These are phyloP conservation scores for Termitomyces sp. DNA, from an alignment of 768 basidiomycete species.

Conservation along the genomic window DNA sequence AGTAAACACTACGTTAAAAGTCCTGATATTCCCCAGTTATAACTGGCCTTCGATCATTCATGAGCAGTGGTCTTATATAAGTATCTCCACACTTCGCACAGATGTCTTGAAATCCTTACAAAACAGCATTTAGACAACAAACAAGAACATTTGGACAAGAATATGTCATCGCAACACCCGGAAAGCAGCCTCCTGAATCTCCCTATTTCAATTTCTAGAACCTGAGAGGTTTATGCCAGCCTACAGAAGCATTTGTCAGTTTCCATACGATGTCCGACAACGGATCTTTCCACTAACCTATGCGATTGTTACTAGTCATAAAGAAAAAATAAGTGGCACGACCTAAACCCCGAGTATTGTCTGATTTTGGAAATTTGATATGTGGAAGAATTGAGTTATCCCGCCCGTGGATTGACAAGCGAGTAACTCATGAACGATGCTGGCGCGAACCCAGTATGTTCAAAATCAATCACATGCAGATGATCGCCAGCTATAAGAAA, in stretches of 20 bases:
- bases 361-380: neutral
- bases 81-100: slow-evolving; percentile 22
- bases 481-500: neutral
- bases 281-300: neutral
- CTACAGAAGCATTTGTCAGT: neutral
- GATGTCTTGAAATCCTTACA: no score
- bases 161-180: no score
- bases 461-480: neutral
- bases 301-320: neutral
- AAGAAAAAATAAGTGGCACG: neutral
- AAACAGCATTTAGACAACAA: no score
- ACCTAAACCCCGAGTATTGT: neutral
- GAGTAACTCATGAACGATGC: neutral
- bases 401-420: neutral
- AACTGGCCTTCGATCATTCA: no score
- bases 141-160: no score
- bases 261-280: neutral
- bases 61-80: no score
- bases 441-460: neutral
- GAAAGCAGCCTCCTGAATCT: no score
- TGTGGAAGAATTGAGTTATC: neutral
- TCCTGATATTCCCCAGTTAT: no score
- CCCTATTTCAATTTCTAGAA: neutral
- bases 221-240: neutral
- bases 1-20: no score